phyloP scores from a whole-genome alignment of 768 basidiomycete genomes.

The Leccinum ochraceum region DNA sequence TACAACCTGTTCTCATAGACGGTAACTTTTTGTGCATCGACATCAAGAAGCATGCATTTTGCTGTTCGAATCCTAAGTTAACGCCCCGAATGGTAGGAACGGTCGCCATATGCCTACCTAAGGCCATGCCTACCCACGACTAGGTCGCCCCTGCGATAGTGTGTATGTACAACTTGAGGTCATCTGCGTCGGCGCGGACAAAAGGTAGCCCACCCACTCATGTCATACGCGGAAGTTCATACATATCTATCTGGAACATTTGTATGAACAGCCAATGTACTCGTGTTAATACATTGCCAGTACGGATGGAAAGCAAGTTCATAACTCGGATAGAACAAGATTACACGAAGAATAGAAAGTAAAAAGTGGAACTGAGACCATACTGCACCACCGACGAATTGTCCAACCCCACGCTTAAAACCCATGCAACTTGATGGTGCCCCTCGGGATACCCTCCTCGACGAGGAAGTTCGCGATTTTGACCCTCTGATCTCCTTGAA shows the following conservation, averaged over 20 bases:
- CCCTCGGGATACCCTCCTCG: constrained; percentile 76
- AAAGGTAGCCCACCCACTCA: background rate
- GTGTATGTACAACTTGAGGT: background rate
- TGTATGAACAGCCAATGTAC: constrained; percentile 26
- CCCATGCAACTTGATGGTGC: constrained; percentile 84
- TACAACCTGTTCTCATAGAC: too few relatives aligned
- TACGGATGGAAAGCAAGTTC: constrained; percentile 18
- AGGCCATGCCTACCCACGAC: too few relatives aligned
- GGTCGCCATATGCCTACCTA: too few relatives aligned
- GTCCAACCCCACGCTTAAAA: constrained; percentile 51
- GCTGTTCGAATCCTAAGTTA: too few relatives aligned
- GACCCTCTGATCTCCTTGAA: constrained; percentile 95
- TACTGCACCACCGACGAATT: constrained; percentile 1
- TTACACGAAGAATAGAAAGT: constrained; percentile 20
- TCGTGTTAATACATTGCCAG: constrained; percentile 29
- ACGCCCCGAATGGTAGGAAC: too few relatives aligned
- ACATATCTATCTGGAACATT: constrained; percentile 26
- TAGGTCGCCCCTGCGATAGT: too few relatives aligned
- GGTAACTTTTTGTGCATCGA: too few relatives aligned
- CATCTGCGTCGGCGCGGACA: background rate
- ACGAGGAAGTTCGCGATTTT: constrained; percentile 89
- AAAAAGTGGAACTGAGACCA: constrained; percentile 3
- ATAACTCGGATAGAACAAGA: constrained; percentile 21
- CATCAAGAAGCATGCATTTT: too few relatives aligned
- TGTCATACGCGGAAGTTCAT: constrained; percentile 4